Evolutionary conservation across 2,329 filamentous ascomycete species (phyloP).

Genomic region (Fusarium udum): DNA sequence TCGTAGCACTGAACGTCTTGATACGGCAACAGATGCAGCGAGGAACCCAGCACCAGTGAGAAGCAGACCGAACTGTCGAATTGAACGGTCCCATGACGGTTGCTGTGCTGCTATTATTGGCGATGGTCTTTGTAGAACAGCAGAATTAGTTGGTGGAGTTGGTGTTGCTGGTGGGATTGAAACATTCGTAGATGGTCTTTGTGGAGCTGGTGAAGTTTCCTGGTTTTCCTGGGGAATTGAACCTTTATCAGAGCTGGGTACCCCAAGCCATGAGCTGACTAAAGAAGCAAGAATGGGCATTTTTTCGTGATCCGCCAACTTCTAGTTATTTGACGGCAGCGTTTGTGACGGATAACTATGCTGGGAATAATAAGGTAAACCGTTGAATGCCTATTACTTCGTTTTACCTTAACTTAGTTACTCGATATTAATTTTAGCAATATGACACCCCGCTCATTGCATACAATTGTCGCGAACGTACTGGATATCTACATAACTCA

Average conservation of each 20-base stretch:
- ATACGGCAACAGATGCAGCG: conserved; percentile 74
- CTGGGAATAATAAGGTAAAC: background rate
- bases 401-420: background rate
- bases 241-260: conserved; percentile 25
- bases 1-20: conserved; percentile 73
- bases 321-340: background rate
- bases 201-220: conserved; percentile 27
- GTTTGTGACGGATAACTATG: background rate
- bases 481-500: background rate
- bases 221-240: background rate
- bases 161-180: background rate
- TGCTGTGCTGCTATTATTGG: conserved; percentile 4
- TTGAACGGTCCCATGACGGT: conserved; percentile 53
- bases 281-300: conserved; percentile 25
- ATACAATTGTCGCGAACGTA: conserved; percentile 3
- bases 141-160: background rate
- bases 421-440: background rate
- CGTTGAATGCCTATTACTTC: background rate
- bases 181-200: conserved; percentile 18
- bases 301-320: background rate
- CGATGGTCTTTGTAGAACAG: background rate
- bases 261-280: conserved; percentile 27
- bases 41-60: conserved; percentile 81
- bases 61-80: conserved; percentile 75
- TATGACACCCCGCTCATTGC: conserved; percentile 21